Percentiles rank a stretch among this genome's conserved stretches.
Conservation (phyloP, 306 rosid genomes). For the Cicer yamashitae region DNA sequence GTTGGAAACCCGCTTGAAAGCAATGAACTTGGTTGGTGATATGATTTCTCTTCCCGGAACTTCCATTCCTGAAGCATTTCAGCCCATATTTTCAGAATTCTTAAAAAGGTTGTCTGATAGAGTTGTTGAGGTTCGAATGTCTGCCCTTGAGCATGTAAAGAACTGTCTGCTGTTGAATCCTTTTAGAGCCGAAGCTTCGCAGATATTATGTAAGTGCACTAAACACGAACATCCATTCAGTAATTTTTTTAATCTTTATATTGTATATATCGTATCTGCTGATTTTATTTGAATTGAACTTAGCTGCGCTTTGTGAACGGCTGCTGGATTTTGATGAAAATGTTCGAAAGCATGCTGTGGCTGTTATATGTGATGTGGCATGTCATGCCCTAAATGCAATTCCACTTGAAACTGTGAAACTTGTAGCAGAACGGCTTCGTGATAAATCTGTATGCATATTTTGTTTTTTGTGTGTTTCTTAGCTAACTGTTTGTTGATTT, state of each 20-base stretch:
- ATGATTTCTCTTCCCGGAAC: conserved; percentile 80
- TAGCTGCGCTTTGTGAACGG: conserved; percentile 96
- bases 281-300: conserved; percentile 51
- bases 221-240: background rate
- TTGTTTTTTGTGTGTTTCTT: conserved; percentile 26
- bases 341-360: conserved; percentile 95
- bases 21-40: conserved; percentile 91
- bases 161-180: conserved; percentile 84
- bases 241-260: conserved; percentile 15
- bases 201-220: conserved; percentile 74
- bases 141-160: conserved; percentile 83
- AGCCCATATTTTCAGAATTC: conserved; percentile 90
- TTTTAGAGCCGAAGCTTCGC: conserved; percentile 76
- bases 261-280: conserved; percentile 41
- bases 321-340: conserved; percentile 92
- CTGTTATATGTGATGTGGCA: conserved; percentile 90
- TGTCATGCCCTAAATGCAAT: conserved; percentile 69
- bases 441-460: conserved; percentile 86
- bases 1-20: conserved; percentile 90
- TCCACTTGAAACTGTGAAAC: conserved; percentile 82
- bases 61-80: conserved; percentile 81
- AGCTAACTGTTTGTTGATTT: conserved; percentile 22
- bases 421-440: conserved; percentile 95
- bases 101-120: conserved; percentile 95
- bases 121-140: conserved; percentile 86